Evolutionary conservation across 169 alveolate genomes (phyloP), one percentile per base, ranked within the genome.

Genomic region (Eimeria necatrix): DNA sequence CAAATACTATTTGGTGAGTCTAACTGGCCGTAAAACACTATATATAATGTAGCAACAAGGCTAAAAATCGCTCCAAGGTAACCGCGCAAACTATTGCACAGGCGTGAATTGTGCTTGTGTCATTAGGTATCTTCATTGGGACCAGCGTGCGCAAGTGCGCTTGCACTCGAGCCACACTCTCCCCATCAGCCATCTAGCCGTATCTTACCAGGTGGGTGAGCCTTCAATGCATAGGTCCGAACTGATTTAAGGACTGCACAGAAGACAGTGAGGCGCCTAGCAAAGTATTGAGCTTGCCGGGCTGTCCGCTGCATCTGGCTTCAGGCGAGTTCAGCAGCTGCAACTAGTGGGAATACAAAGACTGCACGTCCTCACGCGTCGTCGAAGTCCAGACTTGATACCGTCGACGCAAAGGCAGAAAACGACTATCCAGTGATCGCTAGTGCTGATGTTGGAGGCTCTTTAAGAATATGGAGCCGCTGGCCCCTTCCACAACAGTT

Each of bases 401-500:
- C 41, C 41, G 41, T 32, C 41, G 80, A 60, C 46, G 60, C 60
- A 4, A 56, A 41, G 22, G 20, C 80, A 16, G 92, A 60, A 16
- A n/a, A 22, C 18, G 73, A 81, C 24, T 24, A 51, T 51, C 68
- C 61, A 9, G 6, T 92, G 85, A 32, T 92, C 52, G 95, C 95
- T 73, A 92, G 93, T 9, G 91, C 95, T 20, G 95, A 74, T n/a
- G 70, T 53, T 24, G 95, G 64, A 6, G 84, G 78, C n/a, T 78
- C 93, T 22, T 26, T 92, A 6, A 59, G 86, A 18, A 26, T 92
- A n/a, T 92, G 85, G 85, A 71, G 83, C 52, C 89, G 95, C 22
- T 92, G 95, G 95, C 95, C 95, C n/a, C 95, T 86, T 0, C 95
- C 95, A 7, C 95, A 92, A 93, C 95, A 92, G 52, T 5, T 78